phyloP scores from a whole-genome alignment of 805 yeast genomes.

The Zygosaccharomyces bailii region DNA sequence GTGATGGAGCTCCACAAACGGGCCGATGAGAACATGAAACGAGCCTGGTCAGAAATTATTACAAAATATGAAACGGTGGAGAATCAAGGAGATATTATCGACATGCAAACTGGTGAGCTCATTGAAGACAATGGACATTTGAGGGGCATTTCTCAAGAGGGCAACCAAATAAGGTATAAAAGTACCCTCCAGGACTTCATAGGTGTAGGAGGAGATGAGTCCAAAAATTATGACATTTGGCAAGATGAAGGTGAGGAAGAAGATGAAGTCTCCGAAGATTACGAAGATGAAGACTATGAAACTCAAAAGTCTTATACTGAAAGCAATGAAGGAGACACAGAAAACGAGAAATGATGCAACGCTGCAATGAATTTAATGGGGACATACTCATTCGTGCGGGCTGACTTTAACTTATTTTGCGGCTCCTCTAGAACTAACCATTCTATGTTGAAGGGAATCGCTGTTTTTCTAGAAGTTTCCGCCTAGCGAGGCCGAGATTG shows the following conservation, averaged over 20 bases:
- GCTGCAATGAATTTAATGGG: too few species aligned
- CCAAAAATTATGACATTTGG: slow-evolving; percentile 17
- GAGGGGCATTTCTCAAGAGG: slow-evolving; percentile 38
- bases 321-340: slow-evolving; percentile 1
- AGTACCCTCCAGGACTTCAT: slow-evolving; percentile 27
- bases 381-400: too few species aligned
- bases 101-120: slow-evolving; percentile 59
- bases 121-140: slow-evolving; percentile 69
- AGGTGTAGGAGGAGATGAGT: slow-evolving; percentile 13
- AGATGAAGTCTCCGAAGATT: slow-evolving; percentile 15
- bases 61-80: slow-evolving; percentile 49
- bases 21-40: slow-evolving; percentile 37
- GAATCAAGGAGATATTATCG: slow-evolving; percentile 62
- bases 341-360: slow-evolving; percentile 7
- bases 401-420: not conserved
- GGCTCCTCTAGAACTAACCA: not conserved
- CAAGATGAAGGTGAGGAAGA: slow-evolving; percentile 15
- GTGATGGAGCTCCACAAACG: slow-evolving; percentile 33
- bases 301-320: too few species aligned
- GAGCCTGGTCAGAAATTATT: slow-evolving; percentile 51
- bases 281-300: slow-evolving; percentile 15
- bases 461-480: slow-evolving; percentile 6
- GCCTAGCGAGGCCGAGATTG: slow-evolving; percentile 3
- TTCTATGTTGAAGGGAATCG: not conserved
- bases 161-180: slow-evolving; percentile 18